phyloP scores from a whole-genome alignment of 345 rosid species.

The Rhodomyrtus tomentosa region DNA sequence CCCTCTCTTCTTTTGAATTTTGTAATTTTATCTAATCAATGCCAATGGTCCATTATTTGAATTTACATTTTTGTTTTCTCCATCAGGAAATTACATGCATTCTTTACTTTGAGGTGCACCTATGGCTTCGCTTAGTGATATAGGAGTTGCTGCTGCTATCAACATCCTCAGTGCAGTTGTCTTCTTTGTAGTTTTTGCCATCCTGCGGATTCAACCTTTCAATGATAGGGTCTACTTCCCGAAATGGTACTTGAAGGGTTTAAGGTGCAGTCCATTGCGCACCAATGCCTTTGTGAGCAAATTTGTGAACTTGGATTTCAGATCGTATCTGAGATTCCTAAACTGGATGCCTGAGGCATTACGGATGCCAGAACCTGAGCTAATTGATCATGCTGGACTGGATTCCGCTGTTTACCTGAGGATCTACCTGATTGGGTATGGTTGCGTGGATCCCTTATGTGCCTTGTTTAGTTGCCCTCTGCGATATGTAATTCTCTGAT shows the following conservation, averaged over 20 bases:
- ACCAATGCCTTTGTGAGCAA: constrained; percentile 51
- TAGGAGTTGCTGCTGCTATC: constrained; percentile 73
- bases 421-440: constrained; percentile 78
- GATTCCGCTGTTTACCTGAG: constrained; percentile 85
- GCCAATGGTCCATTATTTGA: not conserved
- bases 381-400: constrained; percentile 80
- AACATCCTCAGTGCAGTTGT: constrained; percentile 69
- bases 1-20: not conserved
- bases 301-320: constrained; percentile 67
- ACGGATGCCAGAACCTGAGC: constrained; percentile 90
- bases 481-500: not conserved
- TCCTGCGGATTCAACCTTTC: constrained; percentile 77
- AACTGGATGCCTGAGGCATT: constrained; percentile 93
- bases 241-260: constrained; percentile 83
- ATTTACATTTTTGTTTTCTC: not conserved
- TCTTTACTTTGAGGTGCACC: not conserved
- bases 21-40: not conserved
- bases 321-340: constrained; percentile 57
- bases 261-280: constrained; percentile 51
- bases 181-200: constrained; percentile 68
- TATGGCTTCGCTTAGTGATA: constrained; percentile 81
- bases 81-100: not conserved
- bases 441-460: not conserved
- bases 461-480: not conserved
- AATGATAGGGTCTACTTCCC: constrained; percentile 93